Evolutionary conservation across 768 basidiomycete genomes (phyloP).

Genomic region (Mycena amicta): DNA sequence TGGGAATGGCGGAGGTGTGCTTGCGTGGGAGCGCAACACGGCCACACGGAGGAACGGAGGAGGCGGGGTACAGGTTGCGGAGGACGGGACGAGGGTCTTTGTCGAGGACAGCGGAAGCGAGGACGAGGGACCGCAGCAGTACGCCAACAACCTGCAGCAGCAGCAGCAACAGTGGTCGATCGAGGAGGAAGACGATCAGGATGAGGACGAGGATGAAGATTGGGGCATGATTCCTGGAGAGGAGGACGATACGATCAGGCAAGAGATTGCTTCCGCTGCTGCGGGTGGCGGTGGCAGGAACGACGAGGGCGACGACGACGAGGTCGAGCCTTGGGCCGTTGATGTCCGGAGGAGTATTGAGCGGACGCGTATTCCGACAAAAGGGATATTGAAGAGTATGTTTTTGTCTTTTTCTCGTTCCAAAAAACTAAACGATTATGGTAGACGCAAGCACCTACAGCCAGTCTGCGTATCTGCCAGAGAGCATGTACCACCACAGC

Average conservation of each 20-base stretch:
- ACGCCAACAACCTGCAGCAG: constrained; percentile 39
- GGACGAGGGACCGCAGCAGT: constrained; percentile 55
- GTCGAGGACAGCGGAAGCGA: constrained; percentile 75
- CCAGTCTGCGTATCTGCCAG: constrained; percentile 59
- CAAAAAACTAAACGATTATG: too few relatives aligned
- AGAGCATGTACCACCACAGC: constrained; percentile 39
- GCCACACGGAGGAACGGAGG: constrained; percentile 50
- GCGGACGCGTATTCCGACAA: constrained; percentile 63
- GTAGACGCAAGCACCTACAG: constrained; percentile 70
- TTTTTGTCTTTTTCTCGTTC: constrained; percentile 9
- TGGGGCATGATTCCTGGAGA: constrained; percentile 65
- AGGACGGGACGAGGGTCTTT: constrained; percentile 66
- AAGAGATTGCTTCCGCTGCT: constrained; percentile 54
- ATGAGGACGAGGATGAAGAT: constrained; percentile 81
- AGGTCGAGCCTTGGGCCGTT: constrained; percentile 78
- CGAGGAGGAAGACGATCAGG: constrained; percentile 54
- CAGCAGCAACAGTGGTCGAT: constrained; percentile 36
- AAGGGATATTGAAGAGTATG: constrained; percentile 83
- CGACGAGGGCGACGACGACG: constrained; percentile 57
- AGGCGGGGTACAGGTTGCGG: constrained; percentile 48
- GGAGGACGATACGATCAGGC: constrained; percentile 72
- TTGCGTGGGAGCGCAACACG: constrained; percentile 86
- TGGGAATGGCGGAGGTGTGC: constrained; percentile 39
- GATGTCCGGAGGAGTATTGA: constrained; percentile 75
- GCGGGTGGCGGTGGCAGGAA: too few relatives aligned